These are phyloP conservation scores for Mesembryanthemum crystallinum DNA, from an alignment of 148 eudicot genomes.

Conservation along the genomic window DNA sequence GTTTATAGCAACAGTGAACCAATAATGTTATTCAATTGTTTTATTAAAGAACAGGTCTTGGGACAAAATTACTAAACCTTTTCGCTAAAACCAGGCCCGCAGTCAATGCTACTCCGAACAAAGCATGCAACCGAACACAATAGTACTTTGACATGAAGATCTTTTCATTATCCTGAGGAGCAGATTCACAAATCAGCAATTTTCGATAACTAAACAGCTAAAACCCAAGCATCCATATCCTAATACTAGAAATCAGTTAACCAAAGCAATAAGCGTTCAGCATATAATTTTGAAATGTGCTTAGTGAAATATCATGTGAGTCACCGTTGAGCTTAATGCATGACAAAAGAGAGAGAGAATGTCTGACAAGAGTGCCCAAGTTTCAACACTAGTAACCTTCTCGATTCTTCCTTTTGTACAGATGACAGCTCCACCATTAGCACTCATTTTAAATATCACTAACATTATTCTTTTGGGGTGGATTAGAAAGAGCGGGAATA, in stretches of 20 bases:
- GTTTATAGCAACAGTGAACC: background rate
- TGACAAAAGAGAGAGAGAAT: background rate
- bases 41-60: background rate
- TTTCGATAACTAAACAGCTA: background rate
- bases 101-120: slow-evolving; percentile 55
- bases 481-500: no score
- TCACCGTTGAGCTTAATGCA: background rate
- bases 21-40: no score
- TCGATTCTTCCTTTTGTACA: no score
- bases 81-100: slow-evolving; percentile 67
- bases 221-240: background rate
- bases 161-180: slow-evolving; percentile 55
- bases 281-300: background rate
- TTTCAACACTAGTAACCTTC: no score
- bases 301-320: background rate
- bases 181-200: slow-evolving; percentile 7
- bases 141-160: slow-evolving; percentile 75
- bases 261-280: background rate
- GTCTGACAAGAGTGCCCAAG: no score
- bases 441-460: no score
- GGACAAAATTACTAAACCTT: slow-evolving; percentile 28
- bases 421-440: no score
- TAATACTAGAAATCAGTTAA: background rate
- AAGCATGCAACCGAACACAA: slow-evolving; percentile 66
- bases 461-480: no score